Base-by-base conservation (phyloP, 352 stramenopile species). In the Globisporangium abappressorium region DNA sequence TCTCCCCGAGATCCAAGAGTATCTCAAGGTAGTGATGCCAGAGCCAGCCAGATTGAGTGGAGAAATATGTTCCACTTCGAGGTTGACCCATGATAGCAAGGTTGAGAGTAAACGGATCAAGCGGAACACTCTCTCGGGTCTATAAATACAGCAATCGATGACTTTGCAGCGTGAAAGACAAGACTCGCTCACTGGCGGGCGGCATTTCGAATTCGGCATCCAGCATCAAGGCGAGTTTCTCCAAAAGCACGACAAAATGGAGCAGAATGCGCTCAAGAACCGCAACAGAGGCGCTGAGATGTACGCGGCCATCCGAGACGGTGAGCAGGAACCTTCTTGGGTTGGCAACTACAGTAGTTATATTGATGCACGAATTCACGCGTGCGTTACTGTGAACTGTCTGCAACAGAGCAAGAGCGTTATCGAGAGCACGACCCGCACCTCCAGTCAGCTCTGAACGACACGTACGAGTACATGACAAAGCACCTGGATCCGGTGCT, bases 381-480 rank as follows among this genome's bases (percentile, higher is more conserved):
- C 15, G 41, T 47, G 14, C 14, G 61, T 36, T 20, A 22, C n/a
- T 67, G 36, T 59, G 28, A 22, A 2, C 41, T 47, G 18, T 41
- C 5, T 24, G 1, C 2, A 9, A 22, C 71, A 94, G 86, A 90
- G 62, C 80, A 92, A 80, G 72, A 78, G 24, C 81, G 86, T 12
- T 91, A 83, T 68, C 65, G 70, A 2, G 63, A 76, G 14, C 79
- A 90, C 30, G 82, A 94, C 43, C 68, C 79, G 6, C 64, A 79
- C 30, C 79, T 93, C 5, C 69, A 80, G 49, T 63, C 76, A 6
- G 60, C 79, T 20, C 69, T 94, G 6, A 67, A 90, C 3, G 78
- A 80, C 20, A 70, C 88, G 51, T 92, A 94, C 64, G 73, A 90
- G 33, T 93, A 92, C 69, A 89, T 92, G 57, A 78, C 78, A 14